Evolutionary conservation across 257 asterid species (phyloP), one percentile per base, ranked within the genome.

Genomic region (Nyctanthes arbortristis): DNA sequence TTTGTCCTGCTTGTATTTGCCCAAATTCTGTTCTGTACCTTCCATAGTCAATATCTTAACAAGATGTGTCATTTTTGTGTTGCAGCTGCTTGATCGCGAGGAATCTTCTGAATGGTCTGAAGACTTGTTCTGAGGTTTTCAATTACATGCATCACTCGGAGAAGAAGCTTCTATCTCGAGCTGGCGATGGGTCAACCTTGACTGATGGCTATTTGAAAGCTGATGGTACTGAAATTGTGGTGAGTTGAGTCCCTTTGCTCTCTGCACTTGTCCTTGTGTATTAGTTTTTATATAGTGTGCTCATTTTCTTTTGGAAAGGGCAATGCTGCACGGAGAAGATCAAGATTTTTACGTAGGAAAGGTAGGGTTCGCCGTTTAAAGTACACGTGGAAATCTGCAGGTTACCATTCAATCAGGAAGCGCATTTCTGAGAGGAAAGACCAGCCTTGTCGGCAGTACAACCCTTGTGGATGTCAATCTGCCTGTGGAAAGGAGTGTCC

Each of bases 71-170:
- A 62, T 74, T 22, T 81, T 54, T 80, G 73, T 69, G 74, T 67
- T 81, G 75, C 97, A 94, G 99, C 84, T 91, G 99, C 76, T 75
- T 89, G 84, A 94, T 91, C 69, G 95, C 97, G 43, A 90, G 99
- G 72, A 94, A 94, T 80, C 84, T 89, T 62, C 78, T 94, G 97
- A 84, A 78, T 80, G 97, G 96, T 74, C 67, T 87, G 83, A 94
- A 85, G 79, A 89, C 83, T 36, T 91, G 99, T 75, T 73, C 80
- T 47, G 99, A 94, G 78, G 92, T 91, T 69, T 91, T 79, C 79
- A 80, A 68, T 29, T 86, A 80, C 76, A 94, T 94, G 97, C 86
- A 86, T 76, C 91, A 32, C 75, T 83, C 83, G 65, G 95, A 82
- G 70, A 82, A 85, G 77, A 80, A 81, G 68, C 74, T 79, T 57